These are phyloP conservation scores for Pulicaria dysenterica DNA, from an alignment of 129 eudicot genomes.

Conservation along the genomic window DNA sequence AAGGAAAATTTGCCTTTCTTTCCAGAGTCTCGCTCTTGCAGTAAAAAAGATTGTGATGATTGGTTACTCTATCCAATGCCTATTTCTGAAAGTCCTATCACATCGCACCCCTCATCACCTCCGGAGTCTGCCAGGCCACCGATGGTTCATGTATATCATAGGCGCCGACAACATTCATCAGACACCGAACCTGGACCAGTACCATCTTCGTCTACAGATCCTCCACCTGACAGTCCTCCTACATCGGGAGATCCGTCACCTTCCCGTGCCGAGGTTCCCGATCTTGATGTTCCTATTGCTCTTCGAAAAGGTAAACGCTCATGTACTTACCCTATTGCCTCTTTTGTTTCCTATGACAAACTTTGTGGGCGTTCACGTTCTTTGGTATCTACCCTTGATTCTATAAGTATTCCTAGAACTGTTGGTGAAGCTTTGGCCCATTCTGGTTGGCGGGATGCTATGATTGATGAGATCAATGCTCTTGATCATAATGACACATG, in stretches of 20 bases:
- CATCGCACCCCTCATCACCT: background rate
- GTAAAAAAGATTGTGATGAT: no score
- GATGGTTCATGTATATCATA: background rate
- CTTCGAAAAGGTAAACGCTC: background rate
- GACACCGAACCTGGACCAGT: background rate
- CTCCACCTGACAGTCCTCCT: no score
- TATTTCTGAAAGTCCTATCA: no score
- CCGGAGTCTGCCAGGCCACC: background rate
- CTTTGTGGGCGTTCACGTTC: background rate
- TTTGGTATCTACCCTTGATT: background rate
- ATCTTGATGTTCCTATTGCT: background rate
- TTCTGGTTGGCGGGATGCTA: background rate
- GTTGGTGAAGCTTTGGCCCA: background rate
- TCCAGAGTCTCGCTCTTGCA: no score
- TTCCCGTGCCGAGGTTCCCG: background rate
- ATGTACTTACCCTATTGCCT: background rate
- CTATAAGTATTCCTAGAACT: background rate
- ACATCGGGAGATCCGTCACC: background rate
- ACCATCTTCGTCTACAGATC: no score
- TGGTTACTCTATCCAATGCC: no score
- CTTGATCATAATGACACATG: background rate
- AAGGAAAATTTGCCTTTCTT: background rate
- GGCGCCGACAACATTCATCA: background rate
- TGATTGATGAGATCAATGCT: background rate
- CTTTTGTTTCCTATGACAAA: background rate